Evolutionary conservation across 1,139 yeast species (phyloP), one percentile per base, ranked within the genome.

Genomic region (Lodderomyces elongisporus): DNA sequence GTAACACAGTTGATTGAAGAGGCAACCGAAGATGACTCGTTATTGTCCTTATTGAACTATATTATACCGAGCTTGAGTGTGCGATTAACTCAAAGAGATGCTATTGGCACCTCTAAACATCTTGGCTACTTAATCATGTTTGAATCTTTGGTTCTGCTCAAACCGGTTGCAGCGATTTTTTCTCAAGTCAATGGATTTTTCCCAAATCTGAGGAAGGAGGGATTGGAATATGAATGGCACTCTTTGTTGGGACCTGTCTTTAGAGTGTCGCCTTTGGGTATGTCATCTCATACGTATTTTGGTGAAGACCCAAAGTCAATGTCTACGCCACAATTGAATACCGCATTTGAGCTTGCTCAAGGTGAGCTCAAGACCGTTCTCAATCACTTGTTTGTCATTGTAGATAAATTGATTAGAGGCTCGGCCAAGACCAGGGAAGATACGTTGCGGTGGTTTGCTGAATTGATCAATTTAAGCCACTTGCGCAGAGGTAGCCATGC

Each of bases 401-500:
- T 79, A 35, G 85, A 88, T 51, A 79, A 75, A 47, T 71, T 91
- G 33, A 74, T 91, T n/a, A 71, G 97, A 42, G 85, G 89, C 0
- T 79, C 88, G 2, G 57, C 73, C 0, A 63, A 66, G 25, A 73
- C 95, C 0, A 70, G 97, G 43, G 62, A 60, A 26, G 77, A 64
- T 29, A 53, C 89, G 34, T 59, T 91, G 41, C 56, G 66, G 35
- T 88, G 82, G 70, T 77, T 89, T 55, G 83, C 83, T 2, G 71
- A 70, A 25, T 69, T 88, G 29, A 71, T 87, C 14, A 85, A 89
- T 49, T 67, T 75, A 38, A 88, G 89, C 53, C 96, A 89, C 58
- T 72, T 85, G 48, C 76, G 97, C 58, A 74, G 85, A 46, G 96
- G 96, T 31, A 79, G 85, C 45, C 95, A 85, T 54, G 84, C 91